Conservation (phyloP, 2,329 filamentous ascomycete species). For the Arachnopeziza araneosa region DNA sequence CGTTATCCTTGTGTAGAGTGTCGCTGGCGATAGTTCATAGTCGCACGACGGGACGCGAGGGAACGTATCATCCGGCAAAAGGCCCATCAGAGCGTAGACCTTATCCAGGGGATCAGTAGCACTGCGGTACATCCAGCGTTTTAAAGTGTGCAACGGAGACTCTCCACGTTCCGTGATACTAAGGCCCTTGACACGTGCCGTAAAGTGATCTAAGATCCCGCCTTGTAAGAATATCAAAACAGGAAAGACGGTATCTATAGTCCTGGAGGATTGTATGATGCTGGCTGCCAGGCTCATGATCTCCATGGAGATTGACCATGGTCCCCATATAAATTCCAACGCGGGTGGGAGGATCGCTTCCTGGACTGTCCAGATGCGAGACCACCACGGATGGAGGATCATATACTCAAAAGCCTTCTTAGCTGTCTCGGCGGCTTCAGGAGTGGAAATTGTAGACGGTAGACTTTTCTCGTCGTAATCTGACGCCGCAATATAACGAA, state of each 20-base stretch:
- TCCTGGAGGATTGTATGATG: neutral
- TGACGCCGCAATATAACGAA: neutral
- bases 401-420: neutral
- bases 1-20: slow-evolving; percentile 1
- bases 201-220: neutral
- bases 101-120: slow-evolving; percentile 7
- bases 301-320: neutral
- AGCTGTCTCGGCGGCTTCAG: neutral
- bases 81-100: slow-evolving; percentile 6
- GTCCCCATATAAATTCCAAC: slow-evolving; percentile 1
- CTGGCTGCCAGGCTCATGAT: neutral
- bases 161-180: neutral
- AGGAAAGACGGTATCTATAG: neutral
- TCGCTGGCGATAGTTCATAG: neutral
- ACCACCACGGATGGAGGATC: slow-evolving; percentile 7
- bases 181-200: neutral
- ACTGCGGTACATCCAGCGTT: neutral
- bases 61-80: neutral
- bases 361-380: slow-evolving; percentile 13
- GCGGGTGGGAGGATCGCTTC: slow-evolving; percentile 3
- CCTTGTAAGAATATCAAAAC: neutral
- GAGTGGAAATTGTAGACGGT: neutral
- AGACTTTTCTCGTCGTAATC: neutral
- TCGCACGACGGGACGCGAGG: slow-evolving; percentile 1
- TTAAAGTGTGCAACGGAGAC: neutral